Base-by-base conservation (phyloP, 169 alveolate species). In the Plasmodium coatneyi region DNA sequence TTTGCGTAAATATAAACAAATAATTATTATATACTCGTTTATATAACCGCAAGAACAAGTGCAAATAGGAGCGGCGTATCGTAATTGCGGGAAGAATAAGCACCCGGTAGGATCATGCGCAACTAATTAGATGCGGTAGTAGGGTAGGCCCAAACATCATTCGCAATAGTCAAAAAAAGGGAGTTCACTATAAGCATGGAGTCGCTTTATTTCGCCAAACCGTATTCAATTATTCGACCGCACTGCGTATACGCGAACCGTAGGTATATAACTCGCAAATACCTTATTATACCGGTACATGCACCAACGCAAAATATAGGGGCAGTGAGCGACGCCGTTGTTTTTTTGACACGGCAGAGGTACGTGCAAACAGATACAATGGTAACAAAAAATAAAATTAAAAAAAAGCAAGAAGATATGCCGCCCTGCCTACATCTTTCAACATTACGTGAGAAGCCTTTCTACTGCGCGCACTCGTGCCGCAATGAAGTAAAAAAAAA, bases 391-490 rank as follows among this genome's bases (percentile, higher is more conserved):
- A 66, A 25, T 66, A 66, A 22, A 66, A 66, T 49, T 49, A 16
- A 66, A 66, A 66, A 66, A 25, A 66, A 66, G 39, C n/a, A 66
- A 41, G 76, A 66, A 66, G 76, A 66, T 43, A 43, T 66, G 76
- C 12, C 4, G 22, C 39, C 1, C 22, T 5, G 76, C 30, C 19
- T 66, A 66, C 22, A 22, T 66, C 76, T 66, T 28, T 66, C 41
- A 66, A 66, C n/a, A 19, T 66, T 66, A 66, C 76, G n/a, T 66
- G n/a, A 66, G 36, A 66, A 22, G 76, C 36, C 22, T 25, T 28
- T 66, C 22, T 66, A 66, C 39, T 28, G 76, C 76, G 76, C 36
- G n/a, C n/a, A 25, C 30, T 7, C 39, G 0, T 66, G 76, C n/a
- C 76, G 19, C 76, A 22, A 66, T 36, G 22, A 66, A 66, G 76